Evolutionary conservation across 1,139 yeast species (phyloP).

Genomic region (Magnusiomyces suaveolens): DNA sequence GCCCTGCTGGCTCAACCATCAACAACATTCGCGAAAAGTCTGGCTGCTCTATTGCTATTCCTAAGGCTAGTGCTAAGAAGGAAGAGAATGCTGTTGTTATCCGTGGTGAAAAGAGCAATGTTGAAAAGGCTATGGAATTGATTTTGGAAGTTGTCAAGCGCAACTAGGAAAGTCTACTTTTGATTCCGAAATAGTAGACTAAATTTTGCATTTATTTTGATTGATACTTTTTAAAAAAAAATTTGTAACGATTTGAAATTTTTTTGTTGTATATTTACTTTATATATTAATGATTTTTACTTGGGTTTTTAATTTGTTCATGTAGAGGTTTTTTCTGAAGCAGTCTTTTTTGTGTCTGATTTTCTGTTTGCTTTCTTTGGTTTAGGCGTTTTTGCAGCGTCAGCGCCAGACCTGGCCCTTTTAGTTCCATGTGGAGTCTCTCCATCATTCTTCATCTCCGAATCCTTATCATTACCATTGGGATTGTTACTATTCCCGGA

Average conservation of each 20-base stretch:
- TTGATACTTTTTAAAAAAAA: too few relatives aligned
- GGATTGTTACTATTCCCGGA: background rate
- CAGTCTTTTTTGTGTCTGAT: background rate
- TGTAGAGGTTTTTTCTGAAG: background rate
- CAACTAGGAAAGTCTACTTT: background rate
- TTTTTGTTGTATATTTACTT: too few relatives aligned
- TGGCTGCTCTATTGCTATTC: slow-evolving; percentile 54
- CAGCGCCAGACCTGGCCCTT: background rate
- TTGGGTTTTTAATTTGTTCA: too few relatives aligned
- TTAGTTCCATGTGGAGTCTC: background rate
- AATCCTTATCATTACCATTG: slow-evolving; percentile 3
- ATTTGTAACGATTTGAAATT: too few relatives aligned
- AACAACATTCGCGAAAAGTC: slow-evolving; percentile 52
- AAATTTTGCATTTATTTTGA: too few relatives aligned
- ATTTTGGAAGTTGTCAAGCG: slow-evolving; percentile 22
- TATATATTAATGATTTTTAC: too few relatives aligned
- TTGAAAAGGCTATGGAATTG: slow-evolving; percentile 39
- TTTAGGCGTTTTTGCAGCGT: background rate
- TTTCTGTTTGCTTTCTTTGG: background rate
- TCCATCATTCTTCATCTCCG: background rate
- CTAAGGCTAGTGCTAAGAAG: slow-evolving; percentile 46
- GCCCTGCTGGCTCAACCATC: slow-evolving; percentile 66
- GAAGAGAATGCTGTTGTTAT: slow-evolving; percentile 25
- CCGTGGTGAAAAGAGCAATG: slow-evolving; percentile 36
- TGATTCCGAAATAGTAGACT: background rate